phyloP scores from a whole-genome alignment of 768 basidiomycete genomes.

The Auricularia sp. region DNA sequence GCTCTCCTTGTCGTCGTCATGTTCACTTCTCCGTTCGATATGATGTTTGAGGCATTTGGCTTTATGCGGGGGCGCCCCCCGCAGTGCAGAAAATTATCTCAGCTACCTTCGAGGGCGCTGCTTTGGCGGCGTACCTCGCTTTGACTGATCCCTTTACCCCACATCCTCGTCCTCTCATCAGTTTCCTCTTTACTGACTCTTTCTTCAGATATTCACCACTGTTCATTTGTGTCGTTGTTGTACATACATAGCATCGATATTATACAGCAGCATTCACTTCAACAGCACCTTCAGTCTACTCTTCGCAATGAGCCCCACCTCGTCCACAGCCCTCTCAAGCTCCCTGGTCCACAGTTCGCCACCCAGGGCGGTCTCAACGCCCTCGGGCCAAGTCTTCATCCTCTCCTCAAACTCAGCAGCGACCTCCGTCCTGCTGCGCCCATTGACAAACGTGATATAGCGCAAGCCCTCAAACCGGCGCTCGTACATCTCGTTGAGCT shows the following conservation, averaged over 20 bases:
- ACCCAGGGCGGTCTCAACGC: conserved; percentile 28
- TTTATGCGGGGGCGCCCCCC: conserved; percentile 56
- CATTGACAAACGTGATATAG: conserved; percentile 91
- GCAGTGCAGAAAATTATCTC: conserved; percentile 81
- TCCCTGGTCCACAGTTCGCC: conserved; percentile 53
- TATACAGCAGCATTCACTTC: not conserved
- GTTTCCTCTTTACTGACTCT: not conserved
- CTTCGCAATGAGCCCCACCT: conserved; percentile 69
- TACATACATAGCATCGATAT: not conserved
- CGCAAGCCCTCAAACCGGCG: conserved; percentile 59
- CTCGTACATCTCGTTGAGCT: conserved; percentile 75
- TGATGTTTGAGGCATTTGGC: conserved; percentile 95
- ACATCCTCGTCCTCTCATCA: not conserved
- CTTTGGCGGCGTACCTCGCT: conserved; percentile 36
- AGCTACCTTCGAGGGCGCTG: conserved; percentile 73
- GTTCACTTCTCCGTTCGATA: conserved; percentile 13
- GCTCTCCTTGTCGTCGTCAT: not conserved
- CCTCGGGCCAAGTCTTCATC: conserved; percentile 38
- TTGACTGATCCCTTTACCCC: conserved; percentile 27
- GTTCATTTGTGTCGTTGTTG: not conserved
- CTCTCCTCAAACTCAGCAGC: conserved; percentile 70
- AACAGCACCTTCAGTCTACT: conserved; percentile 42
- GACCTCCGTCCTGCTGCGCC: conserved; percentile 59
- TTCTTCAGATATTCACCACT: not conserved
- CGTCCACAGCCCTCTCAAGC: conserved; percentile 58